phyloP scores from a whole-genome alignment of 2,329 filamentous ascomycete species.

The Venturia asperata region DNA sequence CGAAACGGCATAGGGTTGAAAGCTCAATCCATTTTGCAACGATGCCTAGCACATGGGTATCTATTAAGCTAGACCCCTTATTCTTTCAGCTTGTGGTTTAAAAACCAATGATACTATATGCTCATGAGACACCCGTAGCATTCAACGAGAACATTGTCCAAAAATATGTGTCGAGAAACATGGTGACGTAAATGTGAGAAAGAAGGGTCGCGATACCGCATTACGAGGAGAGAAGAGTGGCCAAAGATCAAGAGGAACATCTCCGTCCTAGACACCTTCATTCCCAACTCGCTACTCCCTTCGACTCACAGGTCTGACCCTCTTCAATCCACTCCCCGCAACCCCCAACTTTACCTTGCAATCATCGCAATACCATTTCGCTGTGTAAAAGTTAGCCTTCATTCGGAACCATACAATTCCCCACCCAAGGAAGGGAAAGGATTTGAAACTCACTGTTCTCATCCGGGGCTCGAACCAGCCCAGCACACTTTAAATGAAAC shows the following conservation, averaged over 20 bases:
- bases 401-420: not conserved
- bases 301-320: slow-evolving; percentile 20
- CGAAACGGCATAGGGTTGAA: not conserved
- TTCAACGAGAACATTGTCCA: not conserved
- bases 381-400: slow-evolving; percentile 20
- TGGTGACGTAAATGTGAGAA: not conserved
- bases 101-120: not conserved
- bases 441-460: slow-evolving; percentile 36
- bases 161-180: not conserved
- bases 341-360: slow-evolving; percentile 22
- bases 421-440: not conserved
- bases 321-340: slow-evolving; percentile 13
- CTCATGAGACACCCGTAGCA: not conserved
- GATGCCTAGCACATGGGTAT: not conserved
- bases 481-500: slow-evolving; percentile 61
- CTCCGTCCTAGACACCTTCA: not conserved
- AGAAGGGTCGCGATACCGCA: not conserved
- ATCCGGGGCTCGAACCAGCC: slow-evolving; percentile 52
- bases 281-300: slow-evolving; percentile 14
- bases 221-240: not conserved
- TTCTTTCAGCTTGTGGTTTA: not conserved
- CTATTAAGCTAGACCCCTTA: not conserved
- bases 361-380: slow-evolving; percentile 25
- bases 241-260: not conserved
- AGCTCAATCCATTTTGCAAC: not conserved